Conservation (phyloP, 768 basidiomycete genomes). For the Collybiopsis confluens region DNA sequence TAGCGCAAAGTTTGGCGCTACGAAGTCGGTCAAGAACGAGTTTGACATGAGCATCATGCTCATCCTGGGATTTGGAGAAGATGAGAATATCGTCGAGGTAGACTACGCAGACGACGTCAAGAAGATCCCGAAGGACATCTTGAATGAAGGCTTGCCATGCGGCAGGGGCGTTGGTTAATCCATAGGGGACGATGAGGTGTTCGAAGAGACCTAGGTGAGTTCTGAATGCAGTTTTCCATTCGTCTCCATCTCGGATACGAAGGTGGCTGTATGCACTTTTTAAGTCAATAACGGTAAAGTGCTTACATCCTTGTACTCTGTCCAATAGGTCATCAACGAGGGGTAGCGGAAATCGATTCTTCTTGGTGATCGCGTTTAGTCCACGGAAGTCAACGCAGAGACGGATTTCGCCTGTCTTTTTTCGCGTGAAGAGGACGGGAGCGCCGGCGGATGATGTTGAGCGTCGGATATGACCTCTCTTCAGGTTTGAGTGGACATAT, state of each 20-base stretch:
- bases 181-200: not conserved
- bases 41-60: too few relatives aligned
- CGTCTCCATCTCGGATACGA: too few relatives aligned
- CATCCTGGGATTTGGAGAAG: not conserved
- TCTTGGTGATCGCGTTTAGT: too few relatives aligned
- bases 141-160: too few relatives aligned
- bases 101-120: not conserved
- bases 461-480: conserved; percentile 22
- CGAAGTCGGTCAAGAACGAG: too few relatives aligned
- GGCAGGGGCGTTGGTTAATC: too few relatives aligned
- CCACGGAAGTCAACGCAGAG: conserved; percentile 21
- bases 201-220: conserved; percentile 14
- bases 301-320: too few relatives aligned
- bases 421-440: conserved; percentile 21
- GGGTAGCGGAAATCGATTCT: conserved; percentile 29
- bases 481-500: conserved; percentile 25
- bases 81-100: not conserved
- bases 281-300: too few relatives aligned
- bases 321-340: conserved; percentile 27
- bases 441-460: conserved; percentile 17
- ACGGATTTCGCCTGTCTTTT: conserved; percentile 18
- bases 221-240: conserved; percentile 11
- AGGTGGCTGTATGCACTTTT: too few relatives aligned
- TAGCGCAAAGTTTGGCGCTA: too few relatives aligned
- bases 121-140: too few relatives aligned